Percentiles rank a stretch among this genome's conserved stretches.
Evolutionary conservation across 495 filamentous ascomycete genomes (phyloP).

Genomic region (Penicillium nucicola): DNA sequence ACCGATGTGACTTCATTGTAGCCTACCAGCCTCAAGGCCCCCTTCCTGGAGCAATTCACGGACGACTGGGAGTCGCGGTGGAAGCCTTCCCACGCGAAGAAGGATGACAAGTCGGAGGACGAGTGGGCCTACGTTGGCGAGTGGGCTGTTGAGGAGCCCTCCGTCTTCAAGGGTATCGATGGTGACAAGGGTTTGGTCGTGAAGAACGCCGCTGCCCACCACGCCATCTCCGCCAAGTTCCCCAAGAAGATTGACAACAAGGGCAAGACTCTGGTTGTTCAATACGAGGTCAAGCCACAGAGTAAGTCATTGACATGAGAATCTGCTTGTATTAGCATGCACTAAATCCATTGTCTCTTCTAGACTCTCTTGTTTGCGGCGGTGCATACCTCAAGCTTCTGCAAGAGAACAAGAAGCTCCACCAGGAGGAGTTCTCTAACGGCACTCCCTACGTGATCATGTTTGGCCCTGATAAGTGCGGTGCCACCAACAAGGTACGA

Average conservation of each 20-base stretch:
- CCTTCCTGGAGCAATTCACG: slow-evolving; percentile 98
- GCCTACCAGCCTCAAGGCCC: slow-evolving; percentile 84
- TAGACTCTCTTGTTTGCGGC: slow-evolving; percentile 95
- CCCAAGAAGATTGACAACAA: slow-evolving; percentile 95
- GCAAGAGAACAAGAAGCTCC: slow-evolving; percentile 94
- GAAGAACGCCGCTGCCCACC: slow-evolving; percentile 95
- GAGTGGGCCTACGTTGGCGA: slow-evolving; percentile 98
- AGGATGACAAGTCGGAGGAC: slow-evolving; percentile 83
- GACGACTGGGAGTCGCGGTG: slow-evolving; percentile 90
- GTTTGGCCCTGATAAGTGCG: slow-evolving; percentile 99
- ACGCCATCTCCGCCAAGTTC: slow-evolving; percentile 99
- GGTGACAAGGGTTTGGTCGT: slow-evolving; percentile 95
- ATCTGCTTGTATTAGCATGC: not conserved
- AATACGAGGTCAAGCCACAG: slow-evolving; percentile 99
- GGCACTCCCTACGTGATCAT: slow-evolving; percentile 97
- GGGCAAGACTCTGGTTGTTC: slow-evolving; percentile 92
- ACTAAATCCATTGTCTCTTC: not conserved
- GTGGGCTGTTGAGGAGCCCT: slow-evolving; percentile 96
- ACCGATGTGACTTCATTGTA: slow-evolving; percentile 33
- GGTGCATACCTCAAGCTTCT: slow-evolving; percentile 99
- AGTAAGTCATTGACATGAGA: slow-evolving; percentile 54
- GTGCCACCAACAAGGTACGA: slow-evolving; percentile 92
- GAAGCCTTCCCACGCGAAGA: slow-evolving; percentile 94
- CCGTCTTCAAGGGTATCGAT: slow-evolving; percentile 88
- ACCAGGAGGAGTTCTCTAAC: slow-evolving; percentile 97